Conservation (phyloP, 805 yeast genomes). For the Sugiyamaella lignohabitans region DNA sequence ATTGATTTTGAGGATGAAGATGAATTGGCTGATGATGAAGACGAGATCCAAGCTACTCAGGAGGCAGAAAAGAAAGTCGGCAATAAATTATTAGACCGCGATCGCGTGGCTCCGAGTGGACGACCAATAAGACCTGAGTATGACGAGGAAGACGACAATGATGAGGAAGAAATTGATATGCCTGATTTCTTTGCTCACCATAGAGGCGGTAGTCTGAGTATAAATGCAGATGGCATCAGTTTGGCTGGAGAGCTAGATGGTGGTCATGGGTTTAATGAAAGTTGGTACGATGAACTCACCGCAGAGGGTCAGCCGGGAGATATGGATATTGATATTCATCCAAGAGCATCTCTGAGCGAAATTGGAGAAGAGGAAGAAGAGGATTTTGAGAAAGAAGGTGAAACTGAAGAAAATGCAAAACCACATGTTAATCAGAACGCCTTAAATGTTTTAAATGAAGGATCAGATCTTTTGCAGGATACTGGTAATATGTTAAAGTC, state of each 20-base stretch:
- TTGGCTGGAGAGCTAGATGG: not conserved
- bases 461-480: slow-evolving; percentile 11
- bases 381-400: slow-evolving; percentile 33
- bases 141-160: slow-evolving; percentile 17
- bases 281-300: slow-evolving; percentile 10
- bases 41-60: slow-evolving; percentile 22
- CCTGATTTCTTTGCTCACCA: slow-evolving; percentile 27
- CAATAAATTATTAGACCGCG: not conserved
- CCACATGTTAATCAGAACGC: not conserved
- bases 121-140: slow-evolving; percentile 16
- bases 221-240: slow-evolving; percentile 28
- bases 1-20: slow-evolving; percentile 92
- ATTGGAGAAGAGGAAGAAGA: slow-evolving; percentile 15
- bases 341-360: not conserved
- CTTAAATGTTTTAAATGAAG: not conserved
- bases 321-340: slow-evolving; percentile 23
- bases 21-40: slow-evolving; percentile 86
- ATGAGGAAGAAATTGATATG: slow-evolving; percentile 32
- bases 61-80: not conserved
- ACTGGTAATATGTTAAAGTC: slow-evolving; percentile 14
- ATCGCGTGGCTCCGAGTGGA: slow-evolving; percentile 9
- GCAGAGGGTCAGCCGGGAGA: slow-evolving; percentile 27
- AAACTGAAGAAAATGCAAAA: slow-evolving; percentile 14
- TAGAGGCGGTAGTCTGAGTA: slow-evolving; percentile 23
- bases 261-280: slow-evolving; percentile 2